Conservation (phyloP, 192 early-diverging fungal species). For the Podila clonocystis region DNA sequence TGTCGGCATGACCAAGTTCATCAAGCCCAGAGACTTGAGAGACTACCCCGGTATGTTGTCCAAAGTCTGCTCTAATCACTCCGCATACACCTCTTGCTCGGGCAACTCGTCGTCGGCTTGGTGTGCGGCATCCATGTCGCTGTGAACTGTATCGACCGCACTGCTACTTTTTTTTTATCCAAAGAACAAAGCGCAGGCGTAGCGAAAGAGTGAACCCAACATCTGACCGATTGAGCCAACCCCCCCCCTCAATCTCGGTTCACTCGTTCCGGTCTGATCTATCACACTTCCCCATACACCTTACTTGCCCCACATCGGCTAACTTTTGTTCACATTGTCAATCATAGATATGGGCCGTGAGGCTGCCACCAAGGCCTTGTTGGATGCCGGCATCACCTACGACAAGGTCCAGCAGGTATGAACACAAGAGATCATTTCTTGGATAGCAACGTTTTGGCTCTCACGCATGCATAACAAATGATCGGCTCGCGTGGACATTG, state of each 20-base stretch:
- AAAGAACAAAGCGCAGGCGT: too few relatives aligned
- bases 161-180: not conserved
- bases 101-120: not conserved
- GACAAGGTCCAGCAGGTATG: conserved; percentile 68
- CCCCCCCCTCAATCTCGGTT: too few relatives aligned
- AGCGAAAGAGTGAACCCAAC: conserved; percentile 1
- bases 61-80: not conserved
- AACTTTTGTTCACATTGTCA: not conserved
- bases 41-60: conserved; percentile 59
- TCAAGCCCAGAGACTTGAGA: conserved; percentile 62
- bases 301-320: conserved; percentile 4
- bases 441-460: not conserved
- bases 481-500: conserved; percentile 1
- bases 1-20: conserved; percentile 73
- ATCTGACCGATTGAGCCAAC: not conserved
- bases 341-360: conserved; percentile 66
- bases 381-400: conserved; percentile 76
- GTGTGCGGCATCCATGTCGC: too few relatives aligned
- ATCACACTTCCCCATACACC: too few relatives aligned
- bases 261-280: too few relatives aligned
- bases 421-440: not conserved
- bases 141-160: not conserved
- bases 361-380: conserved; percentile 73
- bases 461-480: not conserved
- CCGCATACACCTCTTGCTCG: not conserved